Evolutionary conservation across 2,329 filamentous ascomycete genomes (phyloP), one percentile per base, ranked within the genome.

Genomic region (Pseudocercospora musae): DNA sequence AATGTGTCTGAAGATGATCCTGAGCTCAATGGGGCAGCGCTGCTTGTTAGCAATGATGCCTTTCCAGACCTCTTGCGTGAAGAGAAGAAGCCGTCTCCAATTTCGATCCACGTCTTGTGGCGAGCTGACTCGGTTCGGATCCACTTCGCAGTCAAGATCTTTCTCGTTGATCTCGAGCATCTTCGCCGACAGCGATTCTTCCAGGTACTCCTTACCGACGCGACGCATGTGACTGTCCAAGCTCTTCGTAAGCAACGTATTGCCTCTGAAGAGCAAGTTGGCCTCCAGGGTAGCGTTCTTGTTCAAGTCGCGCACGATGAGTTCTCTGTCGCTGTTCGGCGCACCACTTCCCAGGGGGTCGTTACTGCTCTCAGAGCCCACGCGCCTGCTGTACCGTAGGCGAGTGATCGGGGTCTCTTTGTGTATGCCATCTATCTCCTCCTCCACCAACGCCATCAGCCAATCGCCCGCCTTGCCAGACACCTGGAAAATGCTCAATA

Each of bases 201-300:
- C 91, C 1, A 99, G 79, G 71, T 96, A 99, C 69, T 97, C 93
- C 69, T 92, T 94, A 46, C 95, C 95, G 0, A 98, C 81, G 9
- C 95, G 87, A 62, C 92, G 90, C 95, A 99, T 98, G 75, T 99
- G 93, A 62, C 92, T 90, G 74, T 99, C 95, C 49, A 99, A 83
- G 1, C 93, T 89, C 75, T 97, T 96, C 0, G 95, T 99, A 27
- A 98, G 83, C 9, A 99, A 80, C 0, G 95, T 96, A 72, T 99
- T 99, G 64, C 95, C 95, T 33, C 95, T 87, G 78, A 99, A 99
- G 3, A 99, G 85, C 1, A 99, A 82, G 69, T 98, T 99, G 4
- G 94, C 95, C 75, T 99, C 95, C 49, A 91, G 87, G 25, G 91
- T 89, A 3, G 92, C 82, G 8, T 89, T 89, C 74, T 89, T 92